Evolutionary conservation across 371 early-diverging fungal genomes (phyloP), one percentile per base, ranked within the genome.

Genomic region (Mortierella sp.): DNA sequence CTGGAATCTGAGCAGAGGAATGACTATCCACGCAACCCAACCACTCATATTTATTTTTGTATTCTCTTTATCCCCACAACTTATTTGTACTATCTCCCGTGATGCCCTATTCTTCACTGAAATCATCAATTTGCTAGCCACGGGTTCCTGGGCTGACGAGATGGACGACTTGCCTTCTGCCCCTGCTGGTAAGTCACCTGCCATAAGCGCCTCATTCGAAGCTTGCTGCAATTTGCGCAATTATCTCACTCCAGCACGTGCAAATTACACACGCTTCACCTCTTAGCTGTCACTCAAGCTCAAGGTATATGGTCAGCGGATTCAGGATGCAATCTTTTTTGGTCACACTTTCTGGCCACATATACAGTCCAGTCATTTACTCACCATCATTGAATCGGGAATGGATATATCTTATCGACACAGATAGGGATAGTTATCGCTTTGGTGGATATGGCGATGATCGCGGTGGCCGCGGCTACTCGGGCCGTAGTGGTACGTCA

Each of bases 71-170:
- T 41, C 36, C 52, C 50, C 4, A 3, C 3, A 19, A 45, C 7
- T 16, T 47, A 15, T 24, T 45, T 21, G 32, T 53, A 4, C 36
- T 21, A 40, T 53, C 48, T 32, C 43, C 3, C 41, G 4, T 33
- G 38, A 33, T 40, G n/a, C 38, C 21, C 50, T 40, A 21, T 21
- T 22, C 32, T 70, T 36, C 55, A 16, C 50, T 7, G 45, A 21
- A 40, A 22, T 59, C 15, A 22, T 48, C 52, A 24, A 32, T 52
- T 72, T 53, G 22, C 22, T 80, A 89, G 91, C 89, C 70, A 84
- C 86, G 47, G 89, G 88, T 58, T 93, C 94, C 60, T 97, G 97
- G 97, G 96, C 97, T 74, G 97, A 97, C 88, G 96, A 97, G 84
- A 93, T 94, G 84, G 84, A 88, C 36, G 94, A 91, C 70, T 90